Base-by-base conservation (phyloP, 768 basidiomycete genomes). In the Tylopilus vinaceipallidus region DNA sequence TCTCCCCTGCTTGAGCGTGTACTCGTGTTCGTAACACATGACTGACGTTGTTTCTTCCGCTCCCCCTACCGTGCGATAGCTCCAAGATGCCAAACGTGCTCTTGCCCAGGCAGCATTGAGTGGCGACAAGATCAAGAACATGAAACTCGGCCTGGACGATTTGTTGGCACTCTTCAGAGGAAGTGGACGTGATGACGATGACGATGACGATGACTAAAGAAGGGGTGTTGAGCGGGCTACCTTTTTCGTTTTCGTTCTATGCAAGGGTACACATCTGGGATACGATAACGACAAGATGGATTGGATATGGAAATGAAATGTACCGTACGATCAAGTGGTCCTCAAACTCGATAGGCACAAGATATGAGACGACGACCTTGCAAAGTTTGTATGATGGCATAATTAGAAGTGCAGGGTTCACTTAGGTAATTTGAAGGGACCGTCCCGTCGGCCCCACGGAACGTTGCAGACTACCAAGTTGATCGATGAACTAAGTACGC, bases 1-100 rank as follows among this genome's bases (percentile, higher is more conserved):
- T 30, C 17, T n/a, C 8, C 35, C 9, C 10, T n/a, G 3, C 37
- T 34, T 23, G 24, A 5, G 22, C 40, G 27, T 47, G 12, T 24
- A 11, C 5, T 24, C 40, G 27, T 47, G 12, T 24, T 16, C 5
- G 26, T 19, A 35, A 36, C 20, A 20, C 36, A 6, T 30, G 32
- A 32, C 50, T 63, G 26, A 60, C 26, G 4, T 37, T 38, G 19
- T 2, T 39, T 0, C 10, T 38, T 40, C n/a, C 12, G 36, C 32
- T 29, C 11, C 0, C 10, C 8, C 20, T 6, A 23, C 29, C 4
- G 20, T 24, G 7, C 27, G 2, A 32, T 55, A 90, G 81, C 77
- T 98, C n/a, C 95, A 98, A 66, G 83, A 90, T n/a, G 80, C 83
- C 67, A 98, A 98, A 73, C 81, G 94, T 5, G 84, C 82, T 41